phyloP scores from a whole-genome alignment of 1,284 basidiomycete genomes.

The Irpex sp. region DNA sequence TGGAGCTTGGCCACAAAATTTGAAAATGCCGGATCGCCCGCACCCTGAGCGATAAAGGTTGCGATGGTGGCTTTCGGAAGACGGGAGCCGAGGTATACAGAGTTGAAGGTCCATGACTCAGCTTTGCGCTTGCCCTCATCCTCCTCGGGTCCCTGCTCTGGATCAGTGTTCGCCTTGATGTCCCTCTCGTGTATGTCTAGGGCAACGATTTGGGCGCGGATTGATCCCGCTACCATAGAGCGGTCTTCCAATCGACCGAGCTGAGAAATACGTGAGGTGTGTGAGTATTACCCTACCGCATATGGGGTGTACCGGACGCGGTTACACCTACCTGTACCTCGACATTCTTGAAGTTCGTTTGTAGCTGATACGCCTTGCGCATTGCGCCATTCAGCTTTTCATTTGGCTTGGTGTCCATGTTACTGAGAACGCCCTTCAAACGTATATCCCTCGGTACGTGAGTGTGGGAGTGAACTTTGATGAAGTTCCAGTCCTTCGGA shows the following conservation, averaged over 20 bases:
- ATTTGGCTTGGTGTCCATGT: conserved; percentile 21
- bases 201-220: conserved; percentile 8
- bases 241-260: conserved; percentile 13
- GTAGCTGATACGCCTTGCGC: conserved; percentile 19
- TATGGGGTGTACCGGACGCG: too few relatives aligned
- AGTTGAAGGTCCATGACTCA: neutral
- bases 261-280: too few relatives aligned
- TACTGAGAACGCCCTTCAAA: conserved; percentile 16
- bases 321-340: conserved; percentile 22
- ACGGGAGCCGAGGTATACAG: neutral
- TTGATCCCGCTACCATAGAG: neutral
- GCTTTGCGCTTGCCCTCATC: neutral
- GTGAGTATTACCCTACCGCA: too few relatives aligned
- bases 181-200: conserved; percentile 3
- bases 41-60: neutral
- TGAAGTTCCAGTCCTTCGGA: neutral
- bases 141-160: neutral
- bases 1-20: conserved; percentile 8
- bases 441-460: conserved; percentile 20
- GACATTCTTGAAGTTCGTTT: conserved; percentile 28
- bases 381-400: conserved; percentile 21
- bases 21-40: neutral
- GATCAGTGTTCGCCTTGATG: neutral
- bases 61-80: neutral
- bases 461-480: conserved; percentile 16